phyloP scores from a whole-genome alignment of 768 basidiomycete species.

The Mycena pura region DNA sequence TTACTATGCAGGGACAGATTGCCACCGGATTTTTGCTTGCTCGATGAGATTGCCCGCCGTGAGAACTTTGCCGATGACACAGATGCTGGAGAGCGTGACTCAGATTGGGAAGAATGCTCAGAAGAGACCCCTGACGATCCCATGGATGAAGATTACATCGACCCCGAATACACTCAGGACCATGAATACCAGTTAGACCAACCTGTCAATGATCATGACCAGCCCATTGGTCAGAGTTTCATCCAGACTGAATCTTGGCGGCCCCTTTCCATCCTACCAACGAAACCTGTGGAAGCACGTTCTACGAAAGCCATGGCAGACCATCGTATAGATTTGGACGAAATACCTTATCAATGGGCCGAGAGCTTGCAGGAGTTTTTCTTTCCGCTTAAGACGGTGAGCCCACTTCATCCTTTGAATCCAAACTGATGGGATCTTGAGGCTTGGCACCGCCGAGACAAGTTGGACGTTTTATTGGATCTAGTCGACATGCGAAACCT shows the following conservation, averaged over 20 bases:
- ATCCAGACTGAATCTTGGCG: no score
- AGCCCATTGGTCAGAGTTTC: background rate
- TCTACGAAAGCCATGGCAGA: no score
- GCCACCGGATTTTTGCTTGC: background rate
- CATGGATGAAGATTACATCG: background rate
- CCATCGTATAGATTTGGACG: no score
- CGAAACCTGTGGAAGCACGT: no score
- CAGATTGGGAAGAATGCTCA: background rate
- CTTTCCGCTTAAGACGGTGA: no score
- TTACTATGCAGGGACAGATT: background rate
- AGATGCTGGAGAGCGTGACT: background rate
- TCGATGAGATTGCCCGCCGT: background rate
- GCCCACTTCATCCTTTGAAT: background rate
- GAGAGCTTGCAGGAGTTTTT: no score
- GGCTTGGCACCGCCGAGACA: background rate
- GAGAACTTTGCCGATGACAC: background rate
- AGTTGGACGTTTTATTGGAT: background rate
- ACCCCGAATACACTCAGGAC: background rate
- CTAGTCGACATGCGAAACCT: background rate
- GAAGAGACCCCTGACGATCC: background rate
- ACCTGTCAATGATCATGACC: background rate
- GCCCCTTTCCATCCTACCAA: no score
- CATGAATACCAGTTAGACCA: background rate
- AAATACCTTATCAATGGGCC: no score
- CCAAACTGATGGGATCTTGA: no score